Base-by-base conservation (phyloP, 441 rosid genomes). In the Lepidium campestre region DNA sequence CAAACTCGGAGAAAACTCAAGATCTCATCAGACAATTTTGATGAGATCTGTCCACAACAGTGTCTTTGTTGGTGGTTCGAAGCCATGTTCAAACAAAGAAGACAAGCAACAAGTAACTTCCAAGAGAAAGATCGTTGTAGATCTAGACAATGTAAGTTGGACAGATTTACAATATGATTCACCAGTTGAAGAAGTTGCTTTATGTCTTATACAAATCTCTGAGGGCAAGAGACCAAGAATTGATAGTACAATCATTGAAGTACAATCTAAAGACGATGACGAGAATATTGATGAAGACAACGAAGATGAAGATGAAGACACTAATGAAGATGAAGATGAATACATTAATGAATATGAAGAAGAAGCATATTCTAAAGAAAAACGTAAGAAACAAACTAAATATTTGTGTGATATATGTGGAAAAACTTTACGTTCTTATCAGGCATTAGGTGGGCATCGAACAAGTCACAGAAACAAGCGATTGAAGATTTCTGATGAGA, bases 361-460 rank as follows among this genome's bases (percentile, higher is more conserved):
- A n/a, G n/a, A 29, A 29, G 7, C 37, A 48, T 57, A 40, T 22
- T 29, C 14, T 10, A 45, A 23, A 12, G 13, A 27, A 11, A 40
- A 15, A 2, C 10, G 57, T 36, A 52, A 45, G 63, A 59, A 60
- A 19, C 60, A 35, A 18, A 55, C 42, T 18, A 53, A 29, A 5
- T 73, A 45, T 35, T 5, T 3, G 25, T 75, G 78, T 50, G 62
- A 49, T 11, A 32, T 37, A 17, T 75, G 78, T 53, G 66, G 61
- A 10, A 57, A 48, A 57, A 34, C 40, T 17, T 69, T 69, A 27
- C 11, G n/a, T 14, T 69, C 78, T 8, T 50, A 48, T 75, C 78
- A 68, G 29, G 71, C 78, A n/a, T 10, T 75, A 19, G 78, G 71
- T 0, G 78, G 74, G 40, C 78, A 75, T 29, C 55, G 71, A 50